A percentile compares a stretch with the other conserved stretches of the same genome.
These are phyloP conservation scores for Quercus mongolica DNA, from an alignment of 306 rosid species.

Conservation along the genomic window DNA sequence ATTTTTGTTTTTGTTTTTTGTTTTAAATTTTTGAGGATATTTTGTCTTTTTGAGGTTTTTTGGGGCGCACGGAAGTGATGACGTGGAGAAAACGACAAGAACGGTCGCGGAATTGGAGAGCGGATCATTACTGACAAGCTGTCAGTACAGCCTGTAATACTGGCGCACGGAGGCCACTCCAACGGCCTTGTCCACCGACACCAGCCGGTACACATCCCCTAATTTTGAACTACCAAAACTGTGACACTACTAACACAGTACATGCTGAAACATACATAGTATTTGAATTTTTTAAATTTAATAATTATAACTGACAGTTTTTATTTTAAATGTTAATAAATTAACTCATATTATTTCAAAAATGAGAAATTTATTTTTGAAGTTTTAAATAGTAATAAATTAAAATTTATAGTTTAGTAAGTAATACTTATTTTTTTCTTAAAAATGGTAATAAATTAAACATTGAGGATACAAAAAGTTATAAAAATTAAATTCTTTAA, in stretches of 20 bases:
- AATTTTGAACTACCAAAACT: not conserved
- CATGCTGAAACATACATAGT: too few relatives aligned
- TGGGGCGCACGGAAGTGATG: conserved; percentile 15
- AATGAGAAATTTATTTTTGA: too few relatives aligned
- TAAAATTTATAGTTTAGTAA: too few relatives aligned
- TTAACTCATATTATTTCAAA: too few relatives aligned
- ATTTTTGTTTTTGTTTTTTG: conserved; percentile 3
- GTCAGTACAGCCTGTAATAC: conserved; percentile 35
- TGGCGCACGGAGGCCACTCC: conserved; percentile 10
- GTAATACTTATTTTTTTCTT: too few relatives aligned
- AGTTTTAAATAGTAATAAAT: too few relatives aligned
- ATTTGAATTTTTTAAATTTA: too few relatives aligned
- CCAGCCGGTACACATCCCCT: conserved; percentile 27
- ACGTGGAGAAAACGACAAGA: conserved; percentile 42
- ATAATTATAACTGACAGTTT: too few relatives aligned
- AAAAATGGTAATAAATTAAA: not conserved
- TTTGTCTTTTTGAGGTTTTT: not conserved
- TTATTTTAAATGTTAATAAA: too few relatives aligned
- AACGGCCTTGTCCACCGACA: conserved; percentile 36
- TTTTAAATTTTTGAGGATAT: not conserved
- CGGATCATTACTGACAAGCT: conserved; percentile 30
- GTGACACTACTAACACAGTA: not conserved
- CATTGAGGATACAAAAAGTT: too few relatives aligned
- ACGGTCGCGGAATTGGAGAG: conserved; percentile 27
- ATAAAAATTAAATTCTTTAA: too few relatives aligned